Conservation (phyloP, 352 stramenopile species). For the Phytophthora sp. region DNA sequence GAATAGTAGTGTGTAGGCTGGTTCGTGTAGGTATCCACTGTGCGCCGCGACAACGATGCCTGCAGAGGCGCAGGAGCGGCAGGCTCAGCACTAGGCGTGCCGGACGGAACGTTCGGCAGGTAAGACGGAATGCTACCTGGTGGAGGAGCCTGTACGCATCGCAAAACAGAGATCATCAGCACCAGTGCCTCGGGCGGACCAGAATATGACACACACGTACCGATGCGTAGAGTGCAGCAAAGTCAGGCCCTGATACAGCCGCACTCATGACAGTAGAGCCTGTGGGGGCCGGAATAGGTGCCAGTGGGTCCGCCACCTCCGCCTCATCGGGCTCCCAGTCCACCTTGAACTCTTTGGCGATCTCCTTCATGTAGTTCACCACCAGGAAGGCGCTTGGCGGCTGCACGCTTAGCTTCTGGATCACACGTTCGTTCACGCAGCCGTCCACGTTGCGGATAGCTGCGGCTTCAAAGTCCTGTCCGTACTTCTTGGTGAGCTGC, state of each 20-base stretch:
- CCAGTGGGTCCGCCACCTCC: slow-evolving; percentile 76
- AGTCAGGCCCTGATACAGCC: slow-evolving; percentile 84
- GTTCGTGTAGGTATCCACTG: slow-evolving; percentile 46
- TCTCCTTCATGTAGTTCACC: slow-evolving; percentile 96
- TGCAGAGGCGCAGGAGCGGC: slow-evolving; percentile 16
- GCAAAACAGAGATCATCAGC: neutral
- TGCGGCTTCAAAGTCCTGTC: slow-evolving; percentile 86
- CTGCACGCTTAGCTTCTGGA: slow-evolving; percentile 94
- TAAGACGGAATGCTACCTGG: slow-evolving; percentile 51
- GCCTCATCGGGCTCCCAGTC: slow-evolving; percentile 91
- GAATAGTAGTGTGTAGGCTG: slow-evolving; percentile 44
- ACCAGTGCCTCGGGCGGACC: neutral
- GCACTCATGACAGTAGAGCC: slow-evolving; percentile 84
- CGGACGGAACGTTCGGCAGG: slow-evolving; percentile 46
- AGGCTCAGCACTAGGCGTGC: slow-evolving; percentile 23
- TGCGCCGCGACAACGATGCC: slow-evolving; percentile 39
- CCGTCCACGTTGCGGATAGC: slow-evolving; percentile 88
- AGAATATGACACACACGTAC: slow-evolving; percentile 34
- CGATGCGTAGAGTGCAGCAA: slow-evolving; percentile 72
- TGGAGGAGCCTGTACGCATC: slow-evolving; percentile 43
- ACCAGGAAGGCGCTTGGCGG: slow-evolving; percentile 95
- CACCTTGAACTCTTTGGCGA: slow-evolving; percentile 95
- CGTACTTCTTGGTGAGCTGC: slow-evolving; percentile 90
- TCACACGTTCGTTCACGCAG: slow-evolving; percentile 92
- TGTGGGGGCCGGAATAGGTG: slow-evolving; percentile 90